phyloP scores from a whole-genome alignment of 164 flowering plant genomes.

The Liriodendron chinense region DNA sequence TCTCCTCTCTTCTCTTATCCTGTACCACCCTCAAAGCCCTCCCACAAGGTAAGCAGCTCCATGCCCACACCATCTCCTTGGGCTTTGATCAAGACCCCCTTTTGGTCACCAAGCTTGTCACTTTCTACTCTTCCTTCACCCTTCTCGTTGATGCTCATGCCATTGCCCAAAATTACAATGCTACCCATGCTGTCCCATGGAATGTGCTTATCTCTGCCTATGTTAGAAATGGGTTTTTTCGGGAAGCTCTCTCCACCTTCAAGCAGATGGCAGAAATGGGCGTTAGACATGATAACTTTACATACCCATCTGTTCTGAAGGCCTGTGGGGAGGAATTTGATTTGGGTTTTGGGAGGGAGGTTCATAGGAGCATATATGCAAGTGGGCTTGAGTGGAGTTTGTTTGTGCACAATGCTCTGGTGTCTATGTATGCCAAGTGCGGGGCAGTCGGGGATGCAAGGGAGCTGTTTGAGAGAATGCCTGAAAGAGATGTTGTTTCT shows the following conservation, averaged over 20 bases:
- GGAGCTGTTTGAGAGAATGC: conserved; percentile 48
- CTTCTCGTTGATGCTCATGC: conserved; percentile 31
- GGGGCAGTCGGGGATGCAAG: conserved; percentile 40
- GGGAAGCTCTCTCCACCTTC: conserved; percentile 36
- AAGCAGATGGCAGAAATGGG: conserved; percentile 41
- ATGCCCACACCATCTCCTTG: conserved; percentile 32
- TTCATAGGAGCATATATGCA: conserved; percentile 31
- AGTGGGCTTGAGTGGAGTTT: conserved; percentile 28
- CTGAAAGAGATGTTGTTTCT: conserved; percentile 46
- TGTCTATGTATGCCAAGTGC: conserved; percentile 53
- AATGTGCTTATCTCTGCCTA: conserved; percentile 48
- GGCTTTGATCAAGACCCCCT: conserved; percentile 37
- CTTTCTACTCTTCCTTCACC: conserved; percentile 36
- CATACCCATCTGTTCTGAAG: conserved; percentile 59
- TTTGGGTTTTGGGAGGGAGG: conserved; percentile 36
- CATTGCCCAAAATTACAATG: conserved; percentile 28
- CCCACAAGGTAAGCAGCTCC: conserved; percentile 43
- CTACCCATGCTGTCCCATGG: conserved; percentile 42
- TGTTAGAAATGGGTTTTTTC: conserved; percentile 29
- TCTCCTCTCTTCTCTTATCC: conserved; percentile 35
- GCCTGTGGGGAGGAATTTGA: conserved; percentile 54
- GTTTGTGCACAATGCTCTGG: conserved; percentile 54
- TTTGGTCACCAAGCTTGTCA: conserved; percentile 47
- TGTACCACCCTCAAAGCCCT: conserved; percentile 34
- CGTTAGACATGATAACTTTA: conserved; percentile 45